Conservation (phyloP, 306 rosid genomes). For the Vigna mungo region DNA sequence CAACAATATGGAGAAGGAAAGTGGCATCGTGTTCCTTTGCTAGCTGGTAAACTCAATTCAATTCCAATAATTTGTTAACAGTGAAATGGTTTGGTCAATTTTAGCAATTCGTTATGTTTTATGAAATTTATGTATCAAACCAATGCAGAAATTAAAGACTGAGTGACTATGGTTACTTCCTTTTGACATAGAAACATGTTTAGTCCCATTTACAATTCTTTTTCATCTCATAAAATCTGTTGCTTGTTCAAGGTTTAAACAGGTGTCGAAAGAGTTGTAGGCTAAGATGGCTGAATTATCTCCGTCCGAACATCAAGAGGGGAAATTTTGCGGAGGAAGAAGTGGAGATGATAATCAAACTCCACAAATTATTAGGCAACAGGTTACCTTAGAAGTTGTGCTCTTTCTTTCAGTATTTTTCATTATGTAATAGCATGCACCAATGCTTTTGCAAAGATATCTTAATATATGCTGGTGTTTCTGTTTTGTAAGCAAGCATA, state of each 20-base stretch:
- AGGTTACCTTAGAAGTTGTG: slow-evolving; percentile 46
- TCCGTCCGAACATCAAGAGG: slow-evolving; percentile 70
- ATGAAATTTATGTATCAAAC: neutral
- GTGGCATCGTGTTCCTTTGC: slow-evolving; percentile 74
- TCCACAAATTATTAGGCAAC: slow-evolving; percentile 66
- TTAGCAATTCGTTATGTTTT: neutral
- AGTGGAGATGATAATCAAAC: slow-evolving; percentile 64
- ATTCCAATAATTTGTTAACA: neutral
- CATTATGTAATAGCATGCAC: neutral
- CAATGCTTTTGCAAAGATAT: neutral
- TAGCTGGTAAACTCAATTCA: slow-evolving; percentile 56
- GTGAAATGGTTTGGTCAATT: slow-evolving; percentile 1
- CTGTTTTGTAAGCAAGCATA: slow-evolving; percentile 1
- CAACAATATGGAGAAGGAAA: slow-evolving; percentile 75
- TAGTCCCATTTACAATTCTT: neutral
- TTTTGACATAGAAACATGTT: neutral
- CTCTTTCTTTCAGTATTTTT: neutral
- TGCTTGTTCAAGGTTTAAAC: slow-evolving; percentile 56
- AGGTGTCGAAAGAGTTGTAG: slow-evolving; percentile 74
- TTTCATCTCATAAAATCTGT: slow-evolving; percentile 4
- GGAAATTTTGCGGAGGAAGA: slow-evolving; percentile 65
- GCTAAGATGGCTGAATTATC: slow-evolving; percentile 71
- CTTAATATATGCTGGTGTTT: neutral
- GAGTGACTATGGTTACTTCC: neutral
- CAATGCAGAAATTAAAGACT: neutral